Evolutionary conservation across 202 grass and related monocot species (phyloP), one percentile per base, ranked within the genome.

Genomic region (Brachypodium distachyon): DNA sequence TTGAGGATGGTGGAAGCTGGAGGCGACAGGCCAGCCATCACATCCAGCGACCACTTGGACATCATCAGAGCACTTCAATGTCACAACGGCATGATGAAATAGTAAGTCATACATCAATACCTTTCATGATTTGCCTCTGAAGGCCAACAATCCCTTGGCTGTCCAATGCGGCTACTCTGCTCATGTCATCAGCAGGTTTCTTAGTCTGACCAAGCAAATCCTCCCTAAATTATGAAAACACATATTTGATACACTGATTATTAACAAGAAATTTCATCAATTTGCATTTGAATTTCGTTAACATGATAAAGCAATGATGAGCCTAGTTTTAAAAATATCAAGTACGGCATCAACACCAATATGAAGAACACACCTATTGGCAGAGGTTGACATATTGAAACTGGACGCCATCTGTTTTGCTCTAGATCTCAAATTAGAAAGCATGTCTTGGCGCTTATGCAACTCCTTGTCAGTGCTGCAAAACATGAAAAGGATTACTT

Each of bases 101-200:
- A 71, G 27, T 36, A 80, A 19, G 28, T 9, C 52, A 80, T 49
- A 26, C 2, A 63, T 29, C 10, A 58, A 21, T 87, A 98, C 95
- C 95, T 92, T 78, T 91, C 74, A 98, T 95, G 64, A 95, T 78
- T 80, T 98, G 91, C 82, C 89, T 95, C 85, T 98, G 95, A 63
- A 98, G 85, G 67, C 80, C 85, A 84, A 98, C 91, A 69, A 98
- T 82, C 29, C 95, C 91, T 85, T 92, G 87, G 73, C 92, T 98
- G 76, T 98, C 91, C 81, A 98, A 81, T 13, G 87, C 95, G 17
- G 79, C 63, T 61, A 87, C 82, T 83, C 91, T 90, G 25, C 70
- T 92, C 62, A 92, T 87, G 70, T 90, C 89, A 67, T 98, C 91
- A 59, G 68, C 85, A 23, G 57, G 13, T 36, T 91, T 85, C 81